These are phyloP conservation scores for Calendula officinalis DNA, from an alignment of 129 eudicot genomes.

Conservation along the genomic window DNA sequence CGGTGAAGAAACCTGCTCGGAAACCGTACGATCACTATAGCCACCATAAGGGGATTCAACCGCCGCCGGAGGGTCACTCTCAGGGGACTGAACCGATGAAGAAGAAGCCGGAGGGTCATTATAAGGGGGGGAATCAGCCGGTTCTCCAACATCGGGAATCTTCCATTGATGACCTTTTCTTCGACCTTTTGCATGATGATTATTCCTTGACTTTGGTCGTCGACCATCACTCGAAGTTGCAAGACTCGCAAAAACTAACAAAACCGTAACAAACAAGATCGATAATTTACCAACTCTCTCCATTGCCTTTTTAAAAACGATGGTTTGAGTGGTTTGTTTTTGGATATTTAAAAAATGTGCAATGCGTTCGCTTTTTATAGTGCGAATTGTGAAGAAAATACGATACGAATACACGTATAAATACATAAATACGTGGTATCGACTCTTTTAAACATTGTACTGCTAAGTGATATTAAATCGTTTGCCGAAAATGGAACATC, in stretches of 20 bases:
- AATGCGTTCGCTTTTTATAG: background rate
- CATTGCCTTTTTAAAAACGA: background rate
- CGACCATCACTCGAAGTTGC: slow-evolving; percentile 7
- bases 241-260: slow-evolving; percentile 7
- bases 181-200: too few species aligned
- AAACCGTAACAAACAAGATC: slow-evolving; percentile 5
- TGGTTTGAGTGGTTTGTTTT: background rate
- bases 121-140: too few species aligned
- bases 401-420: background rate
- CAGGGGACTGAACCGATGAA: too few species aligned
- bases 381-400: background rate
- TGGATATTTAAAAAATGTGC: background rate
- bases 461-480: background rate
- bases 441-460: background rate
- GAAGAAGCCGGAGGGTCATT: too few species aligned
- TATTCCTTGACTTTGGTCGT: background rate
- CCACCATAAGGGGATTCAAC: too few species aligned
- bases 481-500: slow-evolving; percentile 2
- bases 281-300: slow-evolving; percentile 3
- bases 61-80: too few species aligned
- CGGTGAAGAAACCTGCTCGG: too few species aligned
- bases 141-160: too few species aligned
- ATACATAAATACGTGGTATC: background rate
- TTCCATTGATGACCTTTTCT: too few species aligned
- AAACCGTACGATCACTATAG: too few species aligned